Conservation (phyloP, 1,284 basidiomycete species). For the Ganoderma resinaceum region DNA sequence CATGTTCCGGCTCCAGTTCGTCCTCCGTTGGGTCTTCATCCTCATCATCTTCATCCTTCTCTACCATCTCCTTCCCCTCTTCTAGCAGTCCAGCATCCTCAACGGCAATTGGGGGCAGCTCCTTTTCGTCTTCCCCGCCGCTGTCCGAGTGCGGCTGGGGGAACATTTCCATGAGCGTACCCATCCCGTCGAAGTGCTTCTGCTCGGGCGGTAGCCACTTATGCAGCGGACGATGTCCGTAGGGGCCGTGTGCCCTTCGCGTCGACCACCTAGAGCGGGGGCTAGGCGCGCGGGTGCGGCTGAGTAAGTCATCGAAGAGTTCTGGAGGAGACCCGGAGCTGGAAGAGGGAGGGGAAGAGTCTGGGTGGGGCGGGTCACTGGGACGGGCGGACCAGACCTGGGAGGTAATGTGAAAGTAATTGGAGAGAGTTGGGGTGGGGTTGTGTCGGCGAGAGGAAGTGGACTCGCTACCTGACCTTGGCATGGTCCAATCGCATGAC, state of each 20-base stretch:
- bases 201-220: slow-evolving; percentile 20
- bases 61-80: slow-evolving; percentile 1
- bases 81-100: neutral
- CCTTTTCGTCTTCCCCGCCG: slow-evolving; percentile 19
- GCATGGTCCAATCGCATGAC: slow-evolving; percentile 21
- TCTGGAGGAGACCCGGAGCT: slow-evolving; percentile 7
- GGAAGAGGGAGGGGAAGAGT: neutral
- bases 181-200: slow-evolving; percentile 19
- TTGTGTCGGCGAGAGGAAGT: slow-evolving; percentile 28
- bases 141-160: slow-evolving; percentile 19
- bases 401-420: slow-evolving; percentile 20
- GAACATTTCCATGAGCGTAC: slow-evolving; percentile 16
- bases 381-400: slow-evolving; percentile 17
- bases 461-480: slow-evolving; percentile 26
- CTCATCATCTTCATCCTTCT: slow-evolving; percentile 3
- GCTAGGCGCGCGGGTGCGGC: slow-evolving; percentile 15
- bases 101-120: slow-evolving; percentile 4
- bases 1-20: neutral
- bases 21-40: slow-evolving; percentile 7
- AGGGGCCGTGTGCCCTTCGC: slow-evolving; percentile 23
- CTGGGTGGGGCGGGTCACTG: slow-evolving; percentile 6
- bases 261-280: slow-evolving; percentile 27
- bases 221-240: slow-evolving; percentile 25
- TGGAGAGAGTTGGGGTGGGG: slow-evolving; percentile 24
- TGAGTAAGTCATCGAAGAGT: slow-evolving; percentile 14